A percentile compares a stretch with the other conserved stretches of the same genome.
Conservation (phyloP, 106 monocot genomes). For the Dioscorea dumetorum region DNA sequence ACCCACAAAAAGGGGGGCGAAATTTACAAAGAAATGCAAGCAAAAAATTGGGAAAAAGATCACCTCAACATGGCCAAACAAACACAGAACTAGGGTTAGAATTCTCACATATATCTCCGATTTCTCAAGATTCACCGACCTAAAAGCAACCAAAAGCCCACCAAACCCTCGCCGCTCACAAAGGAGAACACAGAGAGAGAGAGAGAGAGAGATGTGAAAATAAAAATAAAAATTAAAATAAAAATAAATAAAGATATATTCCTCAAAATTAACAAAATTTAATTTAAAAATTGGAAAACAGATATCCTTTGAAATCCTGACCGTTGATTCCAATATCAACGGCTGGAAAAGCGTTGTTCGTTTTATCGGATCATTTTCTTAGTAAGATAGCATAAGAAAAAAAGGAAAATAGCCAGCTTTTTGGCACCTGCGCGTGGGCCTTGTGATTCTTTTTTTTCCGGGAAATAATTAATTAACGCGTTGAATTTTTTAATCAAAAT, state of each 20-base stretch:
- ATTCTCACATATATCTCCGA: background rate
- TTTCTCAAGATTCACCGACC: background rate
- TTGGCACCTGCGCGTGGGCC: background rate
- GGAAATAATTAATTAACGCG: background rate
- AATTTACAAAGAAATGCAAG: background rate
- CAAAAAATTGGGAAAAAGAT: background rate
- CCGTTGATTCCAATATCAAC: background rate
- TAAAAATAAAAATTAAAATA: background rate
- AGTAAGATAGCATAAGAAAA: constrained; percentile 3
- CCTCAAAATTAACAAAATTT: background rate
- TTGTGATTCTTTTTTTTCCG: background rate
- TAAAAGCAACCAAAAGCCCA: background rate
- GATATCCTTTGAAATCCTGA: background rate
- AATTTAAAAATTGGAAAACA: background rate
- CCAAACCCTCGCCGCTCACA: background rate
- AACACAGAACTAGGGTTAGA: background rate
- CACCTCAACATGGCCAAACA: background rate
- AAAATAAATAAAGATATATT: background rate
- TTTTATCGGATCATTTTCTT: background rate
- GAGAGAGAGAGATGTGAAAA: background rate
- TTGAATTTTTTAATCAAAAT: no score
- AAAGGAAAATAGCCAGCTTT: background rate
- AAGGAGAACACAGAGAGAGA: background rate
- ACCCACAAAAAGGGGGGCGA: background rate
- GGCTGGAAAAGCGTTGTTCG: background rate